These are phyloP conservation scores for Trichosporon coremiiforme DNA, from an alignment of 1,284 basidiomycete genomes.

Conservation along the genomic window DNA sequence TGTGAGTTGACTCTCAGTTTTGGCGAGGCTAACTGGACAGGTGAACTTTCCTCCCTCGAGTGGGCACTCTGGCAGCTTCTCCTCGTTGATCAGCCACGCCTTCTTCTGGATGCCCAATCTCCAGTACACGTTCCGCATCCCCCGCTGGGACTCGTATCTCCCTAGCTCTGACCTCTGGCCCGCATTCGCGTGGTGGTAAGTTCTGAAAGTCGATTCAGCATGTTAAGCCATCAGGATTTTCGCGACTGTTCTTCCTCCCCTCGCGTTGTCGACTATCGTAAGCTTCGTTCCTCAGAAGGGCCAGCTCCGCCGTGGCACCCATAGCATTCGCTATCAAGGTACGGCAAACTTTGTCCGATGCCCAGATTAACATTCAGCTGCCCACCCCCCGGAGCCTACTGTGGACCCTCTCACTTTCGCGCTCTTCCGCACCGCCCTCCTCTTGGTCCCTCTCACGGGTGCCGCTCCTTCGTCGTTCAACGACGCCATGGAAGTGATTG, in stretches of 20 bases:
- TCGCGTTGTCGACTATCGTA: slow-evolving; percentile 46
- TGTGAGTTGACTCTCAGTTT: slow-evolving; percentile 20
- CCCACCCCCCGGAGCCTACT: slow-evolving; percentile 40
- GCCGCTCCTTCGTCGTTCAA: slow-evolving; percentile 48
- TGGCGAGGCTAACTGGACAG: slow-evolving; percentile 1
- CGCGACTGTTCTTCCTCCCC: slow-evolving; percentile 50
- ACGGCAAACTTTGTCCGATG: slow-evolving; percentile 14
- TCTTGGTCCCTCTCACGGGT: slow-evolving; percentile 50
- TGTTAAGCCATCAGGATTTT: slow-evolving; percentile 38
- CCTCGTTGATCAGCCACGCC: slow-evolving; percentile 39
- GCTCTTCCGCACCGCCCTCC: slow-evolving; percentile 49
- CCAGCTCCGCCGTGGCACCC: slow-evolving; percentile 28
- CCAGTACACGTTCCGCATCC: slow-evolving; percentile 39
- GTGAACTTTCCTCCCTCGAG: slow-evolving; percentile 45
- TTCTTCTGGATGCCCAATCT: slow-evolving; percentile 51
- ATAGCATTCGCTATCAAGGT: slow-evolving; percentile 41
- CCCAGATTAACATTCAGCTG: slow-evolving; percentile 22
- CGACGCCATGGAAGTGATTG: slow-evolving; percentile 48
- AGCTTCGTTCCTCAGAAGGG: slow-evolving; percentile 49
- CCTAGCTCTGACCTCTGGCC: slow-evolving; percentile 40
- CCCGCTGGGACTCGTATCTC: slow-evolving; percentile 39
- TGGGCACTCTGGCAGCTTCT: slow-evolving; percentile 39
- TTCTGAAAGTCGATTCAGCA: slow-evolving; percentile 2
- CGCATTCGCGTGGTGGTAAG: slow-evolving; percentile 52
- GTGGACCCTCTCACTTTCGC: slow-evolving; percentile 51